Evolutionary conservation across 2,329 filamentous ascomycete species (phyloP).

Genomic region (Lecanicillium sp.): DNA sequence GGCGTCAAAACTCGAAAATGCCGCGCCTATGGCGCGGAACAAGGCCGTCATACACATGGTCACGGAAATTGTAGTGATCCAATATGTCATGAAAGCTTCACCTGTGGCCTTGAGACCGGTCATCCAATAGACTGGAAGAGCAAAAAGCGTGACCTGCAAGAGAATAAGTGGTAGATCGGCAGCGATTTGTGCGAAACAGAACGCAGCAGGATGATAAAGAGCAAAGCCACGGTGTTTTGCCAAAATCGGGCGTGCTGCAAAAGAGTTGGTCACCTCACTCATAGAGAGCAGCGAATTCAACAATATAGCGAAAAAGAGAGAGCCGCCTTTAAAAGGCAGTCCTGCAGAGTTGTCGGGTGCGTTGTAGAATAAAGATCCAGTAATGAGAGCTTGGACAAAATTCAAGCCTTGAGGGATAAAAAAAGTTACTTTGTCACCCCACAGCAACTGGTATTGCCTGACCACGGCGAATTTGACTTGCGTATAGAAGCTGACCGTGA

Average conservation of each 20-base stretch:
- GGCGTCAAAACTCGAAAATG: conserved; percentile 50
- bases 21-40: conserved; percentile 51
- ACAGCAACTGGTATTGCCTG: conserved; percentile 60
- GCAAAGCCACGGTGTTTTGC: conserved; percentile 47
- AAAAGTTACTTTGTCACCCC: conserved; percentile 59
- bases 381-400: conserved; percentile 54
- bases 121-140: conserved; percentile 60
- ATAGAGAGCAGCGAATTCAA: conserved; percentile 58
- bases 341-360: conserved; percentile 51
- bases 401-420: conserved; percentile 56
- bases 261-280: conserved; percentile 71
- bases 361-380: conserved; percentile 63
- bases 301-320: conserved; percentile 58
- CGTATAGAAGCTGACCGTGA: conserved; percentile 47
- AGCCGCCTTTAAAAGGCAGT: conserved; percentile 58
- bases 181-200: conserved; percentile 51
- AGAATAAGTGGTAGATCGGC: conserved; percentile 51
- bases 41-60: conserved; percentile 54
- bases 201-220: not conserved
- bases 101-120: conserved; percentile 61
- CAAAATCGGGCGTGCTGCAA: conserved; percentile 62
- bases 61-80: conserved; percentile 44
- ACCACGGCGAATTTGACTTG: conserved; percentile 52
- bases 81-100: conserved; percentile 65
- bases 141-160: conserved; percentile 53